A percentile compares a stretch with the other conserved stretches of the same genome.
Evolutionary conservation across 805 yeast species (phyloP).

Genomic region (Starmerella cellae): DNA sequence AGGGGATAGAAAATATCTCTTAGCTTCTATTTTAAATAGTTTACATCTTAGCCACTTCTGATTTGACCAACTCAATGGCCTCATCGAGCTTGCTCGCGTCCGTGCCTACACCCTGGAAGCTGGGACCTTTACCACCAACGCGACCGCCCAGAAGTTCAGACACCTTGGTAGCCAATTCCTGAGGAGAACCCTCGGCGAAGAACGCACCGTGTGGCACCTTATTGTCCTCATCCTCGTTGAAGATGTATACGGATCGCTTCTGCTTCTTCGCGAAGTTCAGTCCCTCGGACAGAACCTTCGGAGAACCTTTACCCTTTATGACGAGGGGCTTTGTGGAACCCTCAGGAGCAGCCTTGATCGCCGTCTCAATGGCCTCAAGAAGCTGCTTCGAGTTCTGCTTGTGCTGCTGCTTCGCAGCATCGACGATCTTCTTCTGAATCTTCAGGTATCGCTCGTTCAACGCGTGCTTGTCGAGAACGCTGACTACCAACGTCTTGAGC

Average conservation of each 20-base stretch:
- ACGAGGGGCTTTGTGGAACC: conserved; percentile 42
- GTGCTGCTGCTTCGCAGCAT: conserved; percentile 73
- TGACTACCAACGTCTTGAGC: conserved; percentile 68
- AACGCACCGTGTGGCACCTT: conserved; percentile 95
- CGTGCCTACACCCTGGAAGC: conserved; percentile 94
- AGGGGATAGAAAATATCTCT: neutral
- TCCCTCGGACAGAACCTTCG: conserved; percentile 91
- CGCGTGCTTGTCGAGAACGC: conserved; percentile 65
- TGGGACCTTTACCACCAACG: conserved; percentile 96
- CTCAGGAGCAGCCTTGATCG: conserved; percentile 33
- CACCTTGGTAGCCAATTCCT: conserved; percentile 60
- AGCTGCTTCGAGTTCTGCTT: conserved; percentile 78
- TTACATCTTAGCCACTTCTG: conserved; percentile 30
- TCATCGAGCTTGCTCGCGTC: conserved; percentile 52
- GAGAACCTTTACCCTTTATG: conserved; percentile 55
- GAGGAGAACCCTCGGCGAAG: conserved; percentile 65
- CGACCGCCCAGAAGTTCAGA: conserved; percentile 78
- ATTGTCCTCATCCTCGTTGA: conserved; percentile 40
- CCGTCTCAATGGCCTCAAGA: conserved; percentile 53
- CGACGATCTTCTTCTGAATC: conserved; percentile 77
- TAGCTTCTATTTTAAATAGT: neutral
- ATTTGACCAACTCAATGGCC: conserved; percentile 62
- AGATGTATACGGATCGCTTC: conserved; percentile 21
- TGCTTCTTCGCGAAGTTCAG: conserved; percentile 46
- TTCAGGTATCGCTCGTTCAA: conserved; percentile 60